These are phyloP conservation scores for Penicillium cataractarum DNA, from an alignment of 495 filamentous ascomycete species.

Conservation along the genomic window DNA sequence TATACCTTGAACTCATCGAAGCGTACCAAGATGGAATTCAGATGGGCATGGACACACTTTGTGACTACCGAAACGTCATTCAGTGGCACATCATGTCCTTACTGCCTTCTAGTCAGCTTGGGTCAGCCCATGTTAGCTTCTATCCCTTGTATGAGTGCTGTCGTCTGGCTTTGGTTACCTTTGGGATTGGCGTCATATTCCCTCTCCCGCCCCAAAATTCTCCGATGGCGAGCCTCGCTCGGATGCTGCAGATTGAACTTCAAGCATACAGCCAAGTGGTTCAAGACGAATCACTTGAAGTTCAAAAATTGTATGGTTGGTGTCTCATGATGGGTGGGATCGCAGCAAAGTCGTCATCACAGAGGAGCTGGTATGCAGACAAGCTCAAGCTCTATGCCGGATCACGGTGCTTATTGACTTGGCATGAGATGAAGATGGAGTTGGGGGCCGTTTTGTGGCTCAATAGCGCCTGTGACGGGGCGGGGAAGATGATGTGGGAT, in stretches of 20 bases:
- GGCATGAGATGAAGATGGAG: background rate
- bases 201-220: background rate
- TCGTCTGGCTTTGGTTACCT: background rate
- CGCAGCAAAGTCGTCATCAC: background rate
- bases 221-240: background rate
- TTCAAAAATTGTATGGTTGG: background rate
- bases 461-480: background rate
- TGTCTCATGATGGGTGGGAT: conserved; percentile 1
- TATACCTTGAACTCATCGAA: conserved; percentile 4
- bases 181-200: background rate
- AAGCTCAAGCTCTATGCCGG: background rate
- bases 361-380: background rate
- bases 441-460: background rate
- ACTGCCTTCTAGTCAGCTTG: conserved; percentile 10
- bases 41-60: conserved; percentile 4
- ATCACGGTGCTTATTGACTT: background rate
- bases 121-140: background rate
- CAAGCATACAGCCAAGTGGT: background rate
- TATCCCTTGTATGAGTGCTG: background rate
- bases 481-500: background rate
- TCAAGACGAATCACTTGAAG: background rate
- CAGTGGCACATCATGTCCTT: conserved; percentile 15
- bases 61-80: conserved; percentile 10
- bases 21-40: conserved; percentile 13
- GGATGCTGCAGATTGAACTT: background rate